phyloP scores from a whole-genome alignment of 2,329 filamentous ascomycete species.

The Fusarium circinatum region DNA sequence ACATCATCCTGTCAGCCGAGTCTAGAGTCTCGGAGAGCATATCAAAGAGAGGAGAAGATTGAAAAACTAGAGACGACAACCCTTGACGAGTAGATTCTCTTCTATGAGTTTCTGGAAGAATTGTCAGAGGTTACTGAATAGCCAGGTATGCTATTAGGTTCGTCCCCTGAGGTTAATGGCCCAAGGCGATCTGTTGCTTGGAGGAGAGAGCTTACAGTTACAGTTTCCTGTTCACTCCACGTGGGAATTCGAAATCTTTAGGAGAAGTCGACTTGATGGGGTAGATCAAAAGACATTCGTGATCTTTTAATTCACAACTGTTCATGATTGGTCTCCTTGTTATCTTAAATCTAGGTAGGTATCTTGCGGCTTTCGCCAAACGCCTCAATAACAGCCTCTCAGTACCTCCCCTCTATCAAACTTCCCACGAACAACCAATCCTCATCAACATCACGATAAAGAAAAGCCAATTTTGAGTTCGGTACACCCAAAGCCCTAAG shows the following conservation, averaged over 20 bases:
- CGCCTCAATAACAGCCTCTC: not conserved
- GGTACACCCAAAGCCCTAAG: not conserved
- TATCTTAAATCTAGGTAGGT: not conserved
- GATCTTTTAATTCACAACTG: not conserved
- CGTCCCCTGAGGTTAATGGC: not conserved
- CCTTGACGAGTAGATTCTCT: not conserved
- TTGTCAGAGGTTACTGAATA: not conserved
- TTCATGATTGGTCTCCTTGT: not conserved
- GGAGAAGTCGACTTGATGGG: not conserved
- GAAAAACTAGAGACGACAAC: not conserved
- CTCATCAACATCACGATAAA: not conserved
- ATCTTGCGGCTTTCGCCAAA: not conserved
- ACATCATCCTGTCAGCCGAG: not conserved
- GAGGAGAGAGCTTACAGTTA: not conserved
- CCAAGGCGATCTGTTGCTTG: not conserved
- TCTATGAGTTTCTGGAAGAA: not conserved
- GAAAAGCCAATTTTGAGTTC: not conserved
- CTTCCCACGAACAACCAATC: not conserved
- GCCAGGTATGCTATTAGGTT: too few species aligned
- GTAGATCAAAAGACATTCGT: not conserved
- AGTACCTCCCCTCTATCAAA: not conserved
- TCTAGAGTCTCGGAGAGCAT: not conserved
- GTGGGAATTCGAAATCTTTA: too few species aligned
- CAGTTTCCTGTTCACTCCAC: not conserved
- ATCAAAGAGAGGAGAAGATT: not conserved